Evolutionary conservation across 1,139 yeast genomes (phyloP), one percentile per base, ranked within the genome.

Genomic region (Magnusiomyces suaveolens): DNA sequence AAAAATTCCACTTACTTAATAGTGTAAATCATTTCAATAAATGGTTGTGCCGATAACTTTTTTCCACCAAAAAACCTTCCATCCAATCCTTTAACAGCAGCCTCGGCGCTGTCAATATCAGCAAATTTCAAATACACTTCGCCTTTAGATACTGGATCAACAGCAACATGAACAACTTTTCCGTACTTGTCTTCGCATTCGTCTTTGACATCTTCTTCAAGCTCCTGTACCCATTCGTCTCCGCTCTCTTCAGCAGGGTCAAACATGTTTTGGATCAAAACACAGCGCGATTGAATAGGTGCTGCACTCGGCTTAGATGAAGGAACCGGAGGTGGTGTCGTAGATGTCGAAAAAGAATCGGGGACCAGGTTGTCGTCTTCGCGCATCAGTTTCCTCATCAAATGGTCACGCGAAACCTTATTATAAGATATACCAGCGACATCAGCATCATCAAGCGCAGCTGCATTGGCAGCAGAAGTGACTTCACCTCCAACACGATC

Each of bases 181-280:
- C 75, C 75, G 54, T 70, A 71, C 57, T 68, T 66, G 25, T 67
- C 71, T 51, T 71, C 71, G 55, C 74, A 71, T 55, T 71, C 74
- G 2, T 62, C 63, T 39, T 61, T 61, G 43, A 72, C 72, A 55
- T 71, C 75, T 29, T 70, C 72, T 50, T 67, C 70, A 21, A 71
- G 65, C 52, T 71, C 74, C 26, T 62, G 56, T 8, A 63, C 60
- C 75, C 75, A 71, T 36, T 60, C 55, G n/a, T 62, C 63, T 8
- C 70, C 72, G 14, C 66, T 56, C 60, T 71, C 74, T 60, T 67
- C 70, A 16, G 59, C 60, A 2, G 69, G 62, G 52, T 70, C 66
- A 61, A 71, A 71, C 74, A 71, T 70, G 60, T 71, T 69, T 38
- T 61, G 60, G 24, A 71, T 60, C 18, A 67, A 54, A 36, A 71